A percentile compares a stretch with the other conserved stretches of the same genome.
phyloP scores from a whole-genome alignment of 108 stramenopile species.

The Fragilaria radians region DNA sequence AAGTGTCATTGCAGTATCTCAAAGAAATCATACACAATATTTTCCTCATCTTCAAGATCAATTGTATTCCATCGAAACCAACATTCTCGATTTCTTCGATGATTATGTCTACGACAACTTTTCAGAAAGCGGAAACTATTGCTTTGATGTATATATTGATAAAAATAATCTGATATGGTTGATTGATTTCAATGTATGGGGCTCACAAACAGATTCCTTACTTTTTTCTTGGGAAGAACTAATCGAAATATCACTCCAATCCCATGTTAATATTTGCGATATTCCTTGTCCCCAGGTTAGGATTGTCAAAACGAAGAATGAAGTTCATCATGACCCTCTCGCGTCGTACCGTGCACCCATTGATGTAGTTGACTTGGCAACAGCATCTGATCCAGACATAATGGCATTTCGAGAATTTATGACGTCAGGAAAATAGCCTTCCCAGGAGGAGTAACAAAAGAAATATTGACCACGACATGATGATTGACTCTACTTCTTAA shows the following conservation, averaged over 20 bases:
- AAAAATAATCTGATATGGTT: slow-evolving; percentile 75
- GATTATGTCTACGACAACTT: slow-evolving; percentile 35
- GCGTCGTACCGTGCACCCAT: slow-evolving; percentile 80
- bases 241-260: slow-evolving; percentile 1
- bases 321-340: slow-evolving; percentile 68
- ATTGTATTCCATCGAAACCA: slow-evolving; percentile 4
- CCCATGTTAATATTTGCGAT: background rate
- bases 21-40: slow-evolving; percentile 66
- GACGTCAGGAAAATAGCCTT: too few species aligned
- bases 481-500: too few species aligned
- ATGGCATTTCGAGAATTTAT: slow-evolving; percentile 68
- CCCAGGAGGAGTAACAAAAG: too few species aligned
- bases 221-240: slow-evolving; percentile 81
- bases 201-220: slow-evolving; percentile 59
- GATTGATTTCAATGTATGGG: slow-evolving; percentile 86
- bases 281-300: slow-evolving; percentile 33
- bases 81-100: slow-evolving; percentile 53
- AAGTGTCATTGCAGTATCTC: slow-evolving; percentile 57
- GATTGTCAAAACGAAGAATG: slow-evolving; percentile 55
- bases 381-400: slow-evolving; percentile 23
- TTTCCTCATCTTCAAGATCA: slow-evolving; percentile 52
- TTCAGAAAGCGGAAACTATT: slow-evolving; percentile 41
- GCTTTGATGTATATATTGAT: slow-evolving; percentile 79
- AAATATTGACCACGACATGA: too few species aligned
- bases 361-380: slow-evolving; percentile 60